A percentile compares a stretch with the other conserved stretches of the same genome.
Conservation (phyloP, 2,329 filamentous ascomycete species). For the Cryphonectria naterciae region DNA sequence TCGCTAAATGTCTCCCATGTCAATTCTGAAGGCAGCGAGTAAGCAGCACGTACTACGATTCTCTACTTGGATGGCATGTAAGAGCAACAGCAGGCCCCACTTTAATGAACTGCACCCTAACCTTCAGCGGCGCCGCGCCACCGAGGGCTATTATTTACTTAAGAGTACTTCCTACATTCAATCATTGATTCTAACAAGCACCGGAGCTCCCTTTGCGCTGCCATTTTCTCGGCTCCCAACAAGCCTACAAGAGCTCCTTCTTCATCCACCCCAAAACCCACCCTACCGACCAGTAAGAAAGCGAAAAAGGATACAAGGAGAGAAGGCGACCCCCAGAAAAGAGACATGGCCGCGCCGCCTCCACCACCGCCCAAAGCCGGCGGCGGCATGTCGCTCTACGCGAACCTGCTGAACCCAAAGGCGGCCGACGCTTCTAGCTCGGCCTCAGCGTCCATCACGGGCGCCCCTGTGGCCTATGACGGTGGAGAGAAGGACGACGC, state of each 20-base stretch:
- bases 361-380: conserved; percentile 47
- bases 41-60: background rate
- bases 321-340: background rate
- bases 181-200: background rate
- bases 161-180: background rate
- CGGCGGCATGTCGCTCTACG: conserved; percentile 75
- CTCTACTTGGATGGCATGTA: background rate
- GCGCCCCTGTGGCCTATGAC: conserved; percentile 74
- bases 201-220: background rate
- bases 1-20: background rate
- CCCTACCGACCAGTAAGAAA: background rate
- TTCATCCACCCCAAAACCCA: no score
- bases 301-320: background rate
- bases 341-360: conserved; percentile 37
- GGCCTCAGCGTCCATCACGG: conserved; percentile 69
- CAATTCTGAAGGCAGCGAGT: background rate
- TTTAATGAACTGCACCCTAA: conserved; percentile 4
- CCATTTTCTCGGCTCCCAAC: background rate
- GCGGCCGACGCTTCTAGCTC: conserved; percentile 34
- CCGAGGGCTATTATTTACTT: background rate
- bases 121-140: background rate
- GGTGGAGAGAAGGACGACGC: conserved; percentile 52
- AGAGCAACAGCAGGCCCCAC: background rate
- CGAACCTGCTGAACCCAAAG: conserved; percentile 74
- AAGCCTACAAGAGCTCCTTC: no score